phyloP scores from a whole-genome alignment of 2,329 filamentous ascomycete genomes.

The Magnaporthiopsis rhizophila region DNA sequence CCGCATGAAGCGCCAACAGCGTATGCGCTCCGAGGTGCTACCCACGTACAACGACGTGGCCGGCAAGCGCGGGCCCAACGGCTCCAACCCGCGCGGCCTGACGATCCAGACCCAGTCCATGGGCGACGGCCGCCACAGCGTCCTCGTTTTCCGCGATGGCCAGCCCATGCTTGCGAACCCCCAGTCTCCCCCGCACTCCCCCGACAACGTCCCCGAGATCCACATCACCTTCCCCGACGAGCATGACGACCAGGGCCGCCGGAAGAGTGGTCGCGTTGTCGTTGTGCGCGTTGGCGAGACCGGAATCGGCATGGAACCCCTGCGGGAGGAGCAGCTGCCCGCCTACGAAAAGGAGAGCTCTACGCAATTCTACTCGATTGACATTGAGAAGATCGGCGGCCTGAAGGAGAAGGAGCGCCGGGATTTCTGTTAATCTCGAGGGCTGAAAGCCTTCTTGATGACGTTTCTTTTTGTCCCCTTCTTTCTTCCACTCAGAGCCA shows the following conservation, averaged over 20 bases:
- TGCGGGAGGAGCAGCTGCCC: slow-evolving; percentile 72
- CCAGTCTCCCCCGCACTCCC: slow-evolving; percentile 64
- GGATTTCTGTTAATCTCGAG: slow-evolving; percentile 22
- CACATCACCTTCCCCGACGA: slow-evolving; percentile 97
- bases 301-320: slow-evolving; percentile 72
- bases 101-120: slow-evolving; percentile 45
- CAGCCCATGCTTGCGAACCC: slow-evolving; percentile 68
- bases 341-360: slow-evolving; percentile 79
- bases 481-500: not conserved
- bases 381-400: slow-evolving; percentile 90
- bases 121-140: slow-evolving; percentile 50
- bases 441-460: not conserved
- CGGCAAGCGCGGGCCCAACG: slow-evolving; percentile 32
- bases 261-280: slow-evolving; percentile 79
- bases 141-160: slow-evolving; percentile 74
- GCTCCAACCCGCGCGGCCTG: slow-evolving; percentile 42
- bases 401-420: slow-evolving; percentile 75
- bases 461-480: not conserved
- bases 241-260: slow-evolving; percentile 75
- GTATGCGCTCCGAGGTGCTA: slow-evolving; percentile 44
- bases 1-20: slow-evolving; percentile 46
- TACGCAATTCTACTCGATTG: slow-evolving; percentile 81
- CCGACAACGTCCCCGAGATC: slow-evolving; percentile 86
- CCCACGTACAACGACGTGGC: slow-evolving; percentile 52
- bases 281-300: slow-evolving; percentile 88